Evolutionary conservation across 2,329 filamentous ascomycete species (phyloP).

Genomic region (Aspergillus floridensis): DNA sequence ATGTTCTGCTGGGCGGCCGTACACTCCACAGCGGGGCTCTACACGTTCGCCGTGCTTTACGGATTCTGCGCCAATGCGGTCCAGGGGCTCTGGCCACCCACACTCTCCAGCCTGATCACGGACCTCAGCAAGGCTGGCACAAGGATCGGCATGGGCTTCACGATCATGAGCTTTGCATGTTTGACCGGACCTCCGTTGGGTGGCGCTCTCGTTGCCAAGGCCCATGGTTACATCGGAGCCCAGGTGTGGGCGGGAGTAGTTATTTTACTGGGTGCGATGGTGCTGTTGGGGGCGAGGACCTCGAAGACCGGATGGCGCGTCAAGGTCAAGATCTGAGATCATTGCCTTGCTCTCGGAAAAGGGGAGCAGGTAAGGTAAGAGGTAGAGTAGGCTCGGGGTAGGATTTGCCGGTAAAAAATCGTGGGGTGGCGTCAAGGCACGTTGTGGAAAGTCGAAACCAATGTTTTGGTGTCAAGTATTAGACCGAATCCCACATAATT

Average conservation of each 20-base stretch:
- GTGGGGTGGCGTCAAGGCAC: too few relatives aligned
- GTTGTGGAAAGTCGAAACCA: too few relatives aligned
- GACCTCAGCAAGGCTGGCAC: conserved; percentile 15
- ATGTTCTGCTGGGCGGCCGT: conserved; percentile 3
- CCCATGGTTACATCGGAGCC: conserved; percentile 44
- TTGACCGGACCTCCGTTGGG: conserved; percentile 49
- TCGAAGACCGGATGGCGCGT: conserved; percentile 8
- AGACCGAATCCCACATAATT: too few relatives aligned
- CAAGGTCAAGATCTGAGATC: conserved; percentile 11
- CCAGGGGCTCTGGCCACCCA: conserved; percentile 12
- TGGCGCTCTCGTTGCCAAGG: conserved; percentile 45
- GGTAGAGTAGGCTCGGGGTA: background rate
- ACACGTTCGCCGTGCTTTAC: background rate
- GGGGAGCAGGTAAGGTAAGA: background rate
- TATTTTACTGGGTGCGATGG: conserved; percentile 12
- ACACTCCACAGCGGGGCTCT: background rate
- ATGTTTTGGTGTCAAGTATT: too few relatives aligned
- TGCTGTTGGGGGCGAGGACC: conserved; percentile 12
- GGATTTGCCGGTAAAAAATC: background rate
- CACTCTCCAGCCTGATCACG: conserved; percentile 12
- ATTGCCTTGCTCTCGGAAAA: background rate
- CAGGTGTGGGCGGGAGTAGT: conserved; percentile 44
- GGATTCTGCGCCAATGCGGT: conserved; percentile 1
- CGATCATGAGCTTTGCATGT: conserved; percentile 44
- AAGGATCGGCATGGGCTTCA: conserved; percentile 40